Evolutionary conservation across 2,329 filamentous ascomycete species (phyloP).

Genomic region (Emmonsiellopsis sp.): DNA sequence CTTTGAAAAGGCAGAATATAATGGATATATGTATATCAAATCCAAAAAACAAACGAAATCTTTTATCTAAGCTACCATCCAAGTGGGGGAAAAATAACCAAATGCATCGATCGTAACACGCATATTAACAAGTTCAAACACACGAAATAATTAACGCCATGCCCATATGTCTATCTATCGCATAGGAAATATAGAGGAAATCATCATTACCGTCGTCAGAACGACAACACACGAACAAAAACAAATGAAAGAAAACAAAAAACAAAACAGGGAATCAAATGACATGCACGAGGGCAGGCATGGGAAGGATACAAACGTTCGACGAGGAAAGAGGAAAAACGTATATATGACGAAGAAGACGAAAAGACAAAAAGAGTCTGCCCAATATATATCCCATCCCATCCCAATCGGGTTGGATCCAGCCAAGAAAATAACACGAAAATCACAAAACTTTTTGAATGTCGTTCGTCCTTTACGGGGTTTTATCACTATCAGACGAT

Average conservation of each 20-base stretch:
- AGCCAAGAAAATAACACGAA: not conserved
- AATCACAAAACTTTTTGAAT: constrained; percentile 3
- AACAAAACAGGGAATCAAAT: not conserved
- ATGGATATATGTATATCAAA: not conserved
- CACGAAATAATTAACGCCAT: not conserved
- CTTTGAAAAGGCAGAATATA: not conserved
- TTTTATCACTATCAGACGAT: no score
- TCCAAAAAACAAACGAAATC: not conserved
- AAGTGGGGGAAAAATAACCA: not conserved
- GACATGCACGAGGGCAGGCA: not conserved
- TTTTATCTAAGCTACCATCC: not conserved
- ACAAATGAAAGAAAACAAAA: not conserved
- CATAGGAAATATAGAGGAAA: not conserved
- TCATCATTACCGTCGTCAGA: not conserved
- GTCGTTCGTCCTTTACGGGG: not conserved
- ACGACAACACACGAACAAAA: not conserved
- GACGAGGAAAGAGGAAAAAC: no score
- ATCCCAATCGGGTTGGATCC: no score
- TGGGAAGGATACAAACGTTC: no score
- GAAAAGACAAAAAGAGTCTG: not conserved
- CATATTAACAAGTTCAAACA: not conserved
- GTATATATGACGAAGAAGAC: not conserved
- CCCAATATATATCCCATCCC: no score
- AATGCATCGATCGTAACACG: not conserved
- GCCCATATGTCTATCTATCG: not conserved